A percentile compares a stretch with the other conserved stretches of the same genome.
These are phyloP conservation scores for Penicillium paxilli DNA, from an alignment of 495 filamentous ascomycete species.

Conservation along the genomic window DNA sequence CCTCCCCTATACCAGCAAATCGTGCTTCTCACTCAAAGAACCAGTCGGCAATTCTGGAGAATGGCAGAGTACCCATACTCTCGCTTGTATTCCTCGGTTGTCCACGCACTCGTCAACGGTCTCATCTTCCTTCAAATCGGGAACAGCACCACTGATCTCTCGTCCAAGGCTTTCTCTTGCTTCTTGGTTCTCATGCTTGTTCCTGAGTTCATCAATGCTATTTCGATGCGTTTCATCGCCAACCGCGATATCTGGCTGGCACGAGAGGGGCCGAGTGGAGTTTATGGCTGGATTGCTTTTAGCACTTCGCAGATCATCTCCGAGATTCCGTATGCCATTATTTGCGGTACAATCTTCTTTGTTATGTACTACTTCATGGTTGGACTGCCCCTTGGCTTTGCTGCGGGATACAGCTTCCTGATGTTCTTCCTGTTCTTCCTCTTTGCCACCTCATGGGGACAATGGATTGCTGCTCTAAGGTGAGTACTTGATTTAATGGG, in stretches of 20 bases:
- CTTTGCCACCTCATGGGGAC: conserved; percentile 72
- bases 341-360: conserved; percentile 72
- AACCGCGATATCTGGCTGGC: conserved; percentile 69
- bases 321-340: conserved; percentile 72
- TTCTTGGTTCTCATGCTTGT: conserved; percentile 80
- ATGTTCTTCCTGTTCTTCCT: conserved; percentile 78
- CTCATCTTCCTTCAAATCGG: conserved; percentile 72
- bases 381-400: conserved; percentile 55
- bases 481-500: conserved; percentile 17
- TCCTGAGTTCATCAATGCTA: conserved; percentile 73
- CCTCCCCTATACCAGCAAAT: conserved; percentile 69
- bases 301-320: conserved; percentile 68
- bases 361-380: conserved; percentile 73
- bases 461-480: conserved; percentile 67
- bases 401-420: conserved; percentile 79
- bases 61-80: conserved; percentile 79
- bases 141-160: conserved; percentile 63
- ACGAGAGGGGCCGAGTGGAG: conserved; percentile 72
- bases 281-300: conserved; percentile 73
- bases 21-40: conserved; percentile 60
- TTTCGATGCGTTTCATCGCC: conserved; percentile 75
- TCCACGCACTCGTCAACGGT: conserved; percentile 74
- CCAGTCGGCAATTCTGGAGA: conserved; percentile 70
- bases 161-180: conserved; percentile 78
- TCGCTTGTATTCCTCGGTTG: conserved; percentile 74